Percentiles rank a stretch among this genome's conserved stretches.
Conservation (phyloP, 225 moss, liverwort and hornwort species). For the Marchantia paleacea region DNA sequence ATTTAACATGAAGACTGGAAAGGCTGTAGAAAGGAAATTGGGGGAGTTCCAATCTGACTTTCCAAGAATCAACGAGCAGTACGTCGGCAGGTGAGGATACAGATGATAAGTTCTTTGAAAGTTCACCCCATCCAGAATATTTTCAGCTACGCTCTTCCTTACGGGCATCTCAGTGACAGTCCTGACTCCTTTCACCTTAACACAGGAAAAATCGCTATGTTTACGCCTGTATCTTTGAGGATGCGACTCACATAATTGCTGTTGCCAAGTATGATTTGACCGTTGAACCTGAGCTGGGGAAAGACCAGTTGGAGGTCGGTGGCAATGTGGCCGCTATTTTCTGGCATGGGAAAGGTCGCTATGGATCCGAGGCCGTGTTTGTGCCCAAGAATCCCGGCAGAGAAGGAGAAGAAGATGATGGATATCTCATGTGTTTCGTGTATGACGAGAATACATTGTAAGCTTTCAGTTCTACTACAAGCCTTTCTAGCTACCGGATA, state of each 20-base stretch:
- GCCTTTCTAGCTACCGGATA: not conserved
- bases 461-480: not conserved
- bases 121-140: not conserved
- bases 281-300: slow-evolving; percentile 40
- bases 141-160: not conserved
- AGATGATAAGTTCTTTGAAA: not conserved
- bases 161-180: not conserved
- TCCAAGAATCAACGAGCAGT: slow-evolving; percentile 72
- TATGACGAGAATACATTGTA: slow-evolving; percentile 59
- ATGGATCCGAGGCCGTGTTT: slow-evolving; percentile 65
- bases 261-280: slow-evolving; percentile 68
- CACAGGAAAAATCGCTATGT: slow-evolving; percentile 59
- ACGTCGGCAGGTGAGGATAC: slow-evolving; percentile 54
- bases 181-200: not conserved
- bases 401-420: slow-evolving; percentile 69
- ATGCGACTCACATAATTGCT: slow-evolving; percentile 34
- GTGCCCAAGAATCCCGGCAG: slow-evolving; percentile 55
- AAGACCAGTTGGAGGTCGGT: slow-evolving; percentile 45
- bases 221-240: slow-evolving; percentile 40
- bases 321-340: slow-evolving; percentile 57
- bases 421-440: slow-evolving; percentile 73
- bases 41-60: slow-evolving; percentile 57
- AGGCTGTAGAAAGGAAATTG: slow-evolving; percentile 58
- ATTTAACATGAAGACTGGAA: slow-evolving; percentile 74
- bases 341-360: slow-evolving; percentile 49